Conservation (phyloP, 2,329 filamentous ascomycete species). For the Teratosphaeria destructans region DNA sequence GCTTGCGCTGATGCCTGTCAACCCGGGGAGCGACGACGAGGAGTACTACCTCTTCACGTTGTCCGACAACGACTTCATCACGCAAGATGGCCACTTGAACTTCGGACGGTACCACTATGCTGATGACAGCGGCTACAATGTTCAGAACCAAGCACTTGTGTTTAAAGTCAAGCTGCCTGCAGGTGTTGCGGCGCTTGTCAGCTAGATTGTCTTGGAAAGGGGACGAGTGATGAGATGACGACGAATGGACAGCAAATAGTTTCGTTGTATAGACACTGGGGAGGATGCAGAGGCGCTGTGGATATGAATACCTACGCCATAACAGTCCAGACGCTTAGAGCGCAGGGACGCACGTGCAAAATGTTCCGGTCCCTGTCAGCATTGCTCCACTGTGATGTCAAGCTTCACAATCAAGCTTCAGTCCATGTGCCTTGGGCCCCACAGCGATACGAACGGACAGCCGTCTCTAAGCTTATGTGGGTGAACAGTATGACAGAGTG, state of each 20-base stretch:
- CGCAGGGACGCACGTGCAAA: neutral
- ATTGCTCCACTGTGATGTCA: neutral
- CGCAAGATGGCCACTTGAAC: slow-evolving; percentile 56
- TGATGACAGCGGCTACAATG: slow-evolving; percentile 46
- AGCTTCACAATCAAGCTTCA: neutral
- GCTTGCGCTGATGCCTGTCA: slow-evolving; percentile 50
- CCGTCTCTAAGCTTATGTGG: neutral
- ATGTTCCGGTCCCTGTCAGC: neutral
- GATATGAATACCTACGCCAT: neutral
- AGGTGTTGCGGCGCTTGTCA: neutral
- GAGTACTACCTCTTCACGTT: slow-evolving; percentile 59
- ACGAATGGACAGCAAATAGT: neutral
- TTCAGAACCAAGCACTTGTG: slow-evolving; percentile 54
- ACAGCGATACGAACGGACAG: neutral
- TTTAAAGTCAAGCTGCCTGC: slow-evolving; percentile 47
- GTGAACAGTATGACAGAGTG: neutral
- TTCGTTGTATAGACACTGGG: neutral
- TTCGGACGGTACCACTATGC: slow-evolving; percentile 45
- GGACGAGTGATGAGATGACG: neutral
- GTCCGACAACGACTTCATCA: slow-evolving; percentile 67
- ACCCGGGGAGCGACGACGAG: slow-evolving; percentile 32
- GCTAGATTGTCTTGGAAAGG: neutral
- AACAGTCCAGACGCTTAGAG: neutral
- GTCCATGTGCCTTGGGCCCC: neutral
- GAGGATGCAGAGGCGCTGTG: neutral